phyloP scores from a whole-genome alignment of 116 monocot genomes.

The Phalaenopsis hybrid region DNA sequence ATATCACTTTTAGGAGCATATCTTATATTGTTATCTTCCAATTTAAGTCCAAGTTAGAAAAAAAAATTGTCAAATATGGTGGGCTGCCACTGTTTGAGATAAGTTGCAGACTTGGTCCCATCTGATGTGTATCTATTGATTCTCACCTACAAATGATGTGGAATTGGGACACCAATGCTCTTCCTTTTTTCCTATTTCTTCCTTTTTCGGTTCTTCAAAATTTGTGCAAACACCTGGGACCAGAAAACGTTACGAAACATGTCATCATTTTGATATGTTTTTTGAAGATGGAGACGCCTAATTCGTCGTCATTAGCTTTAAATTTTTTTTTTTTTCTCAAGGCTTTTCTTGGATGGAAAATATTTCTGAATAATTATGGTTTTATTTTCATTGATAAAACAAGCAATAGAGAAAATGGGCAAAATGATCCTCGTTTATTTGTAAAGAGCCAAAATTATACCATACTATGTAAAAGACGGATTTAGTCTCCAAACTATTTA shows the following conservation, averaged over 20 bases:
- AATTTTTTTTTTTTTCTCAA: too few species aligned
- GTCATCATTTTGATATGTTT: neutral
- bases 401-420: too few species aligned
- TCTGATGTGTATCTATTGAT: slow-evolving; percentile 6
- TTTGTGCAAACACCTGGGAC: neutral
- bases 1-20: slow-evolving; percentile 1
- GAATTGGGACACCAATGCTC: slow-evolving; percentile 2
- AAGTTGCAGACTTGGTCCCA: neutral
- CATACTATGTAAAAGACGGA: too few species aligned
- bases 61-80: neutral
- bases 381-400: too few species aligned
- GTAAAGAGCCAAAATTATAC: too few species aligned
- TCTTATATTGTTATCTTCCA: neutral
- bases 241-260: neutral
- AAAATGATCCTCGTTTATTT: too few species aligned
- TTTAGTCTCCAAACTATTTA: too few species aligned
- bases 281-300: neutral
- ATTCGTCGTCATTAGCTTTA: neutral
- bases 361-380: too few species aligned
- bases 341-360: too few species aligned
- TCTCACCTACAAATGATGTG: neutral
- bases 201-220: neutral
- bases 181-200: neutral
- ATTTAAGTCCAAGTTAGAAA: neutral
- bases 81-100: neutral